Percentiles rank a stretch among this genome's conserved stretches.
Conservation (phyloP, 1,284 basidiomycete species). For the Spongispora temasekensis region DNA sequence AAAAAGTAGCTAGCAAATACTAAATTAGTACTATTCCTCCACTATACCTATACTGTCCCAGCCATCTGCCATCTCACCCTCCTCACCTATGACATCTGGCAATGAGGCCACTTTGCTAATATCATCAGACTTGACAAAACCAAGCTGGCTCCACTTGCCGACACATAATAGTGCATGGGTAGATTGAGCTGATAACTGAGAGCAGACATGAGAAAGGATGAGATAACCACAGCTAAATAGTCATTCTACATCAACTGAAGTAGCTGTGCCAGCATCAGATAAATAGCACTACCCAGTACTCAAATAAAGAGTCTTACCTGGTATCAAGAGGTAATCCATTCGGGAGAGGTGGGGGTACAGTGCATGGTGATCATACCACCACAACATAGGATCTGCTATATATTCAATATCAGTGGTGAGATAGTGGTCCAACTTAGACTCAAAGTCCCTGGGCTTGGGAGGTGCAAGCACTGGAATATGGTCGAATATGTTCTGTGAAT, state of each 20-base stretch:
- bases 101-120: constrained; percentile 3
- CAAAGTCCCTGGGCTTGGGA: no score
- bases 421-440: no score
- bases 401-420: not conserved
- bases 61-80: not conserved
- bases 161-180: constrained; percentile 28
- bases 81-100: not conserved
- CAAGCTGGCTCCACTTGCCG: constrained; percentile 19
- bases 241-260: constrained; percentile 28
- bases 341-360: not conserved
- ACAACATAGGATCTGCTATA: not conserved
- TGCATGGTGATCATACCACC: not conserved
- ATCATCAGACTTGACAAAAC: constrained; percentile 18
- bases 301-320: not conserved
- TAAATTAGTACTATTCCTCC: no score
- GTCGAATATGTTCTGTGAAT: no score
- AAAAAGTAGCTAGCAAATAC: no score
- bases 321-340: not conserved
- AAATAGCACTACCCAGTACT: not conserved
- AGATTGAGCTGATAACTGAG: constrained; percentile 18
- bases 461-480: no score
- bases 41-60: no score
- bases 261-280: constrained; percentile 16
- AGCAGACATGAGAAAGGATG: constrained; percentile 22
- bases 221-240: constrained; percentile 30